These are phyloP conservation scores for Alternaria ventricosa DNA, from an alignment of 2,329 filamentous ascomycete genomes.

Conservation along the genomic window DNA sequence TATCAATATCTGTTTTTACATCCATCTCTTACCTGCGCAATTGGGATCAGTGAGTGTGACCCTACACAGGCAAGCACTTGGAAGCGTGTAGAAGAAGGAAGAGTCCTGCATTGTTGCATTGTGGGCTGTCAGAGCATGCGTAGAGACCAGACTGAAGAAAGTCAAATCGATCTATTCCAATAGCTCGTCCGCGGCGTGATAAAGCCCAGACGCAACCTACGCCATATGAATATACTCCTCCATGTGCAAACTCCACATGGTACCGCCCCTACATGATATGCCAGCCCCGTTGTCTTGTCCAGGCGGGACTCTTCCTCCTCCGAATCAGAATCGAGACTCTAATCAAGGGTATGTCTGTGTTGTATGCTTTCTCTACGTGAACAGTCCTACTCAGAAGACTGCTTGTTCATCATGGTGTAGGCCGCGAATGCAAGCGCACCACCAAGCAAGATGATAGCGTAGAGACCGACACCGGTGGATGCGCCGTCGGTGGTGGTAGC, in stretches of 20 bases:
- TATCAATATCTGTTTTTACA: no score
- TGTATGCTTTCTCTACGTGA: neutral
- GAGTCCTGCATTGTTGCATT: no score
- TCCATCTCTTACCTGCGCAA: no score
- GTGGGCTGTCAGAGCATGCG: no score
- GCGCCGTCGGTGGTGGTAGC: constrained; percentile 55
- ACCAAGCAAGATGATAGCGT: constrained; percentile 79
- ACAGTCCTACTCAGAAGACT: constrained; percentile 21
- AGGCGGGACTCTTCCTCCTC: neutral
- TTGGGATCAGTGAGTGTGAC: no score
- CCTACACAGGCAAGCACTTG: no score
- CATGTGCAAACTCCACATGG: neutral
- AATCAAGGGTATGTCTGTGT: neutral
- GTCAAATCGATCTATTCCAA: constrained; percentile 5
- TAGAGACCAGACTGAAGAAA: neutral
- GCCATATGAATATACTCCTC: neutral
- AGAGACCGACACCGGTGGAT: constrained; percentile 77
- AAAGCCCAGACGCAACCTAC: neutral
- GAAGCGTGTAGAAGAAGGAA: no score
- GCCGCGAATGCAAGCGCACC: constrained; percentile 77
- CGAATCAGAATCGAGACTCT: neutral
- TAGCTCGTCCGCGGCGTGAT: neutral
- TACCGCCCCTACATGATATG: neutral
- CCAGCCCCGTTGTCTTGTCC: neutral
- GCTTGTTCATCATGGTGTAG: constrained; percentile 82